Evolutionary conservation across 73 alveolate species (phyloP).

Genomic region (Paramecium pentaurelia): DNA sequence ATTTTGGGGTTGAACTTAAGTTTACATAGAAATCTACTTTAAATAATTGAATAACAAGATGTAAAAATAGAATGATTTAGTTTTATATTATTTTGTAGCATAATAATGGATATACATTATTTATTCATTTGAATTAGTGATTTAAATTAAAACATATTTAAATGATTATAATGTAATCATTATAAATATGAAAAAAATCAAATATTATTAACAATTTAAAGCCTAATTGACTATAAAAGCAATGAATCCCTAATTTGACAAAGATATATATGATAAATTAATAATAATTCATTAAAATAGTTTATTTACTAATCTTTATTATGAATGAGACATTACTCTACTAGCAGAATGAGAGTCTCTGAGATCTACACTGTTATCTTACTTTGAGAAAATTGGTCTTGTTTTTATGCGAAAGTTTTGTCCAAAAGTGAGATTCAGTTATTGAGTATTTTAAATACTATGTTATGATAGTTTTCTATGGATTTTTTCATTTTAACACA

Average conservation of each 20-base stretch:
- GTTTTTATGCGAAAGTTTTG: background rate
- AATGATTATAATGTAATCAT: no score
- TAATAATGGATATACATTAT: background rate
- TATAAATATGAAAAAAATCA: no score
- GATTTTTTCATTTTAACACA: background rate
- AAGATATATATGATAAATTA: background rate
- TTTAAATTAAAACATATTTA: no score
- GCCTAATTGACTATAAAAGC: background rate
- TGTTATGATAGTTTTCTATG: background rate
- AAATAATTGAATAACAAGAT: background rate
- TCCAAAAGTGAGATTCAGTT: conserved; percentile 6
- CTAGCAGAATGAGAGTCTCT: conserved; percentile 4
- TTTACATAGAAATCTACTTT: background rate
- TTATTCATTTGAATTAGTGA: background rate
- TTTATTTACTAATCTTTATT: background rate
- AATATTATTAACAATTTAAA: no score
- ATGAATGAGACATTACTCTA: conserved; percentile 32
- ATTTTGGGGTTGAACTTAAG: no score
- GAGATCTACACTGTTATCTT: background rate
- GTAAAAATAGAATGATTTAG: background rate
- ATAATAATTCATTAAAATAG: background rate
- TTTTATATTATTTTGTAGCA: no score
- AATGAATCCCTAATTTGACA: background rate
- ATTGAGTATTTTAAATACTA: background rate
- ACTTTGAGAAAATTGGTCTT: background rate